phyloP scores from a whole-genome alignment of 2,329 filamentous ascomycete species.

The Onygenales sp. region DNA sequence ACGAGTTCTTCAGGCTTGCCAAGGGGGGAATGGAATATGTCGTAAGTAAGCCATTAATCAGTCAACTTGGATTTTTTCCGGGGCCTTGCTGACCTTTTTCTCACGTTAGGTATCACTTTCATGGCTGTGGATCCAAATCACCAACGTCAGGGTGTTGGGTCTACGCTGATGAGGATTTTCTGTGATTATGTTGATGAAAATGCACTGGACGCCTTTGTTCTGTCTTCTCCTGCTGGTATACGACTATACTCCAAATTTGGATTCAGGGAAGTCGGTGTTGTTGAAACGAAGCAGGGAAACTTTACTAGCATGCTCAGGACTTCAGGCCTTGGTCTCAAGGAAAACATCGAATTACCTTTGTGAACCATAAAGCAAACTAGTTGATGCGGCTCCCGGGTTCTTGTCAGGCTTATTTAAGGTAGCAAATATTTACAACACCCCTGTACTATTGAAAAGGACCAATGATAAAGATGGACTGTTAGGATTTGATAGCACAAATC shows the following conservation, averaged over 20 bases:
- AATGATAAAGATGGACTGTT: background rate
- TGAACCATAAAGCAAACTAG: background rate
- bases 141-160: constrained; percentile 5
- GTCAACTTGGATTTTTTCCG: background rate
- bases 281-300: background rate
- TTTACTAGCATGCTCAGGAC: constrained; percentile 7
- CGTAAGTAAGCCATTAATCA: constrained; percentile 2
- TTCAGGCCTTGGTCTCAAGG: background rate
- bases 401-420: background rate
- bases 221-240: constrained; percentile 5
- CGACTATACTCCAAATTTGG: constrained; percentile 4
- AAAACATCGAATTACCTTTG: background rate
- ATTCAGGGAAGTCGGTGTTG: constrained; percentile 2
- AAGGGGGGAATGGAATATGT: constrained; percentile 1
- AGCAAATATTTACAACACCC: background rate
- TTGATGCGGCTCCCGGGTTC: background rate
- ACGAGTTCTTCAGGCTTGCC: background rate
- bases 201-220: constrained; percentile 3
- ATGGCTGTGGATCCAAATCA: constrained; percentile 5
- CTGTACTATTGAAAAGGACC: background rate
- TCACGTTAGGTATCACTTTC: background rate
- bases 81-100: background rate
- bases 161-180: background rate
- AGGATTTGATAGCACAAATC: background rate
- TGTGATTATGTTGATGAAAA: constrained; percentile 4